Percentiles rank a stretch among this genome's conserved stretches.
Evolutionary conservation across 768 basidiomycete species (phyloP).

Genomic region (Dictyophora rubrovolvata): DNA sequence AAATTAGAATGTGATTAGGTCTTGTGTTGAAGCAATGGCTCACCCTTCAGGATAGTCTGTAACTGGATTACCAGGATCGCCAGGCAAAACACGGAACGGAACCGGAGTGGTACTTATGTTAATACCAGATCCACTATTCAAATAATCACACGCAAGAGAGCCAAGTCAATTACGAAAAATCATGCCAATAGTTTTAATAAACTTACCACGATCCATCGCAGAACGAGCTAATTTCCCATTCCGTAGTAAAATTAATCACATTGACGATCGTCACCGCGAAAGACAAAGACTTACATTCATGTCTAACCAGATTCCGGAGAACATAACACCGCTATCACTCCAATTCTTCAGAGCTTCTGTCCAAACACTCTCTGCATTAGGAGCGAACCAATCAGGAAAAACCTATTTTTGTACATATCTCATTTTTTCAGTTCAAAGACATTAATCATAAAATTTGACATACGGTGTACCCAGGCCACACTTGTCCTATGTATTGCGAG

Average conservation of each 20-base stretch:
- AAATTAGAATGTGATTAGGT: neutral
- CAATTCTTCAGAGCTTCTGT: slow-evolving; percentile 48
- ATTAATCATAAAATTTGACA: slow-evolving; percentile 10
- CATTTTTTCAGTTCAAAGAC: neutral
- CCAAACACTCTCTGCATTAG: slow-evolving; percentile 49
- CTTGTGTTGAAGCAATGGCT: slow-evolving; percentile 1
- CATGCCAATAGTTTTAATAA: neutral
- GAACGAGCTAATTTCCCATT: slow-evolving; percentile 45
- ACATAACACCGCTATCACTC: slow-evolving; percentile 42
- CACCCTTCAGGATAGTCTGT: slow-evolving; percentile 64
- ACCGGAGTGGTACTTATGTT: slow-evolving; percentile 44
- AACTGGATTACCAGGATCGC: slow-evolving; percentile 41
- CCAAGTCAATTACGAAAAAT: neutral
- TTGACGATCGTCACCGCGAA: neutral
- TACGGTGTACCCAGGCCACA: slow-evolving; percentile 71
- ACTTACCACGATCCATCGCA: slow-evolving; percentile 48
- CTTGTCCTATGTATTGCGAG: slow-evolving; percentile 60
- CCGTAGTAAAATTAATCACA: neutral
- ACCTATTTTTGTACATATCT: slow-evolving; percentile 22
- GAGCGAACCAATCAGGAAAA: slow-evolving; percentile 54
- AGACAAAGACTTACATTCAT: slow-evolving; percentile 34
- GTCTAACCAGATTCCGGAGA: slow-evolving; percentile 59
- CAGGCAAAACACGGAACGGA: slow-evolving; percentile 45
- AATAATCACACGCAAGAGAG: slow-evolving; percentile 1
- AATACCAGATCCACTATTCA: slow-evolving; percentile 41